These are phyloP conservation scores for Clavaria fumosa DNA, from an alignment of 768 basidiomycete species.

Conservation along the genomic window DNA sequence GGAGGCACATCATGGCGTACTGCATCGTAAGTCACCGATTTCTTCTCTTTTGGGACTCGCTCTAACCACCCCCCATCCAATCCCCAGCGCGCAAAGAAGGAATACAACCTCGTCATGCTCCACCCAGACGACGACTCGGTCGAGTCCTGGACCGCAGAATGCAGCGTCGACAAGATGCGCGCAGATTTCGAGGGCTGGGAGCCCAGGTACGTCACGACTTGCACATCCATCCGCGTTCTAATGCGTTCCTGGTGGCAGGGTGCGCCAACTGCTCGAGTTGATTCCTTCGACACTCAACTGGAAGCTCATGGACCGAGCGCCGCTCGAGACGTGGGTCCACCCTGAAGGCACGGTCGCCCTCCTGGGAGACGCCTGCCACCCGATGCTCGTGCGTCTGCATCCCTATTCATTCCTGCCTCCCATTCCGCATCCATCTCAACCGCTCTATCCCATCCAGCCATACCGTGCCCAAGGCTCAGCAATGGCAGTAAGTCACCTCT, in stretches of 20 bases:
- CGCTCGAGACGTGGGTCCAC: conserved; percentile 36
- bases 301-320: conserved; percentile 32
- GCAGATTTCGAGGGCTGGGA: conserved; percentile 34
- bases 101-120: conserved; percentile 31
- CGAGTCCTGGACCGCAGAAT: conserved; percentile 31
- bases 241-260: conserved; percentile 16
- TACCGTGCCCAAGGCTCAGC: conserved; percentile 38
- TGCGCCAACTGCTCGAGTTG: conserved; percentile 31
- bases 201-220: conserved; percentile 21
- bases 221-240: neutral
- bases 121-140: conserved; percentile 25
- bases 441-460: conserved; percentile 26
- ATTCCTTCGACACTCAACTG: conserved; percentile 31
- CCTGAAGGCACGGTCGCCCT: conserved; percentile 25
- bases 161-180: conserved; percentile 30
- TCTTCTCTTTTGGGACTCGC: neutral
- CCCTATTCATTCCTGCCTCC: no score
- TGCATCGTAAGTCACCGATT: conserved; percentile 18
- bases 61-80: neutral
- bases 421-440: no score
- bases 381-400: conserved; percentile 33
- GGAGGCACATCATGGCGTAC: conserved; percentile 23
- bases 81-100: conserved; percentile 20
- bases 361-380: conserved; percentile 42
- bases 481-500: conserved; percentile 25